Base-by-base conservation (phyloP, 1,284 basidiomycete species). In the Sanghuangporus baumii region DNA sequence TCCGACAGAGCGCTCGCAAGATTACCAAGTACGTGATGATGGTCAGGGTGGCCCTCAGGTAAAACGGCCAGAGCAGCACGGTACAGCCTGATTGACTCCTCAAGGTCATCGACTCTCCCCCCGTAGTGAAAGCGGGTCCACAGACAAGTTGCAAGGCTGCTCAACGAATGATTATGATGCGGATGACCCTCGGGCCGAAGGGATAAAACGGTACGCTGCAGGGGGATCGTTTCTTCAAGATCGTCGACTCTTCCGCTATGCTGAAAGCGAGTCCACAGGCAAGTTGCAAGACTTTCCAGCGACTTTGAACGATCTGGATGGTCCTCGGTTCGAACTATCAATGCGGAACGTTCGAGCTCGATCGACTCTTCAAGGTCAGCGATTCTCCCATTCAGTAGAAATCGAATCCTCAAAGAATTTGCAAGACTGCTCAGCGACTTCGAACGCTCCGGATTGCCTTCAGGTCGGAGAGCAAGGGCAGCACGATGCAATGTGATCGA, bases 201-300 rank as follows among this genome's bases (percentile, higher is more conserved):
- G 12, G 12, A 12, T 43, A 43, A 18, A 14, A 18, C 18, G 41
- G 41, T 18, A 43, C 41, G 41, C 12, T 43, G 41, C 14, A 14
- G 41, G 14, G n/a, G 2, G 41, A 43, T 43, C 14, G 41, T 18
- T 43, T 43, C 41, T 43, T 43, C 41, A 18, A 43, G 41, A 8
- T 67, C 64, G 26, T 67, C 70, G n/a, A 26, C 69, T 66, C 6
- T 47, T 50, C 31, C 65, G 63, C 31, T 74, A 14, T 51, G 48
- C 23, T 51, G 16, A 23, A 51, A 51, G 11, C 48, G 48, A 51
- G 48, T 51, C 18, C n/a, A 20, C 3, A 54, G 26, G 23, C 12
- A 31, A 9, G 12, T 54, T 26, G 26, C 51, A 18, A 54, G 51
- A 18, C 36, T 37, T 12, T 54, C 34, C 20, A 54, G 51, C 14